A percentile compares a stretch with the other conserved stretches of the same genome.
Evolutionary conservation across 768 basidiomycete species (phyloP).

Genomic region (Auricularia cornea): DNA sequence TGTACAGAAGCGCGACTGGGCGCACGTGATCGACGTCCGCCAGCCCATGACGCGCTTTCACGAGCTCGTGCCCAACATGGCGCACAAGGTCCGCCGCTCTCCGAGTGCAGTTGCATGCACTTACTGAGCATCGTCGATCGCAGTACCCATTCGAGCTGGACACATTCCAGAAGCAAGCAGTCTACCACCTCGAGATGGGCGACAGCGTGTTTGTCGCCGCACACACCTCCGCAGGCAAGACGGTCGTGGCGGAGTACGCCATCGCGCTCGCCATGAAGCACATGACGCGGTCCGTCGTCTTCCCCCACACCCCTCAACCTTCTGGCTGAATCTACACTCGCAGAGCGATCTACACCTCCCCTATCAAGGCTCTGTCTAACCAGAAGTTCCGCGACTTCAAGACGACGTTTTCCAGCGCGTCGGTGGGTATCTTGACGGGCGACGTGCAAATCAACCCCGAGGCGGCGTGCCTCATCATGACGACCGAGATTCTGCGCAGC

Average conservation of each 20-base stretch:
- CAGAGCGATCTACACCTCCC: slow-evolving; percentile 97
- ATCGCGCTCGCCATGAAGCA: slow-evolving; percentile 95
- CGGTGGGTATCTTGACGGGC: slow-evolving; percentile 93
- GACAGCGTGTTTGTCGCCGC: slow-evolving; percentile 99
- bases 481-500: slow-evolving; percentile 93
- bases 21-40: slow-evolving; percentile 92
- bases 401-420: slow-evolving; percentile 82
- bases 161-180: slow-evolving; percentile 97
- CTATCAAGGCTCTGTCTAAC: slow-evolving; percentile 97
- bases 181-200: slow-evolving; percentile 94
- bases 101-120: background rate
- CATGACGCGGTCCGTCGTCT: slow-evolving; percentile 77
- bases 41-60: slow-evolving; percentile 82
- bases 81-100: slow-evolving; percentile 58
- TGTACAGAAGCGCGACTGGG: slow-evolving; percentile 88
- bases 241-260: slow-evolving; percentile 97
- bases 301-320: background rate
- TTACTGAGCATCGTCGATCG: slow-evolving; percentile 1
- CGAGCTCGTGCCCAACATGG: slow-evolving; percentile 94
- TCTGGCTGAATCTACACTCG: background rate
- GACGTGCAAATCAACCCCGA: slow-evolving; percentile 96
- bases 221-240: slow-evolving; percentile 99
- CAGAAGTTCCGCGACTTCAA: slow-evolving; percentile 99
- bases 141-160: slow-evolving; percentile 99
- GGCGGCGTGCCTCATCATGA: slow-evolving; percentile 94